phyloP scores from a whole-genome alignment of 1,139 yeast species.

The Magnusiomyces suaveolens region DNA sequence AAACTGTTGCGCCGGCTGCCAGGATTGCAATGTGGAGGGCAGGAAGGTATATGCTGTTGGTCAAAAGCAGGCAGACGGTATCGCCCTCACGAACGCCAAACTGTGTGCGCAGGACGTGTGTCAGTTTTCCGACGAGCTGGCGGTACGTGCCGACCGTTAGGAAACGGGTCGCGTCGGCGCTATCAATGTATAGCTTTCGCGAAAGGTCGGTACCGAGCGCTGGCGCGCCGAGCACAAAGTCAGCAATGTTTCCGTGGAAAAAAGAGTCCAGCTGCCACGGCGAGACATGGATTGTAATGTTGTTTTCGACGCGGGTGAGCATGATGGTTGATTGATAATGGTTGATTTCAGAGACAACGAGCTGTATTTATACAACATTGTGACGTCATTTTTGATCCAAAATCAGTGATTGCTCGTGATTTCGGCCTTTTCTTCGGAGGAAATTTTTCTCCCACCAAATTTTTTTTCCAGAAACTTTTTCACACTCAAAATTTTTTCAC shows the following conservation, averaged over 20 bases:
- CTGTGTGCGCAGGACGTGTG: conserved; percentile 20
- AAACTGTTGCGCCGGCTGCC: conserved; percentile 20
- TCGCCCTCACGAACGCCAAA: conserved; percentile 2
- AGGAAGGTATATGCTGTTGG: conserved; percentile 9
- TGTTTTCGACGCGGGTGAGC: conserved; percentile 7
- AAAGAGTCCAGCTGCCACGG: conserved; percentile 8
- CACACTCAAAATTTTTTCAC: no score
- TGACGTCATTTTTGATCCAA: no score
- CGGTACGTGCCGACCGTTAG: conserved; percentile 21
- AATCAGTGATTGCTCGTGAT: no score
- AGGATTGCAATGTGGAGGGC: conserved; percentile 18
- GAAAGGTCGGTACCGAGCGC: conserved; percentile 1
- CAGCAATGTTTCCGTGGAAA: conserved; percentile 13
- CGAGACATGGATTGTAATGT: conserved; percentile 10
- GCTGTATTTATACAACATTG: no score
- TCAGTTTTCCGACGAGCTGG: conserved; percentile 18
- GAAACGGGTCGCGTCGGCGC: conserved; percentile 6
- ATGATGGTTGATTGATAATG: no score
- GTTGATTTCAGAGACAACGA: no score
- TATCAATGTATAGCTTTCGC: conserved; percentile 13
- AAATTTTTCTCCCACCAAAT: no score
- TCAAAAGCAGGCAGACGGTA: conserved; percentile 8
- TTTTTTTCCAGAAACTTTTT: no score
- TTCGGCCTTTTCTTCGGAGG: no score
- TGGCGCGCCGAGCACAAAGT: conserved; percentile 10